Conservation (phyloP, 2,329 filamentous ascomycete species). For the Ambrosiella cleistominuta region DNA sequence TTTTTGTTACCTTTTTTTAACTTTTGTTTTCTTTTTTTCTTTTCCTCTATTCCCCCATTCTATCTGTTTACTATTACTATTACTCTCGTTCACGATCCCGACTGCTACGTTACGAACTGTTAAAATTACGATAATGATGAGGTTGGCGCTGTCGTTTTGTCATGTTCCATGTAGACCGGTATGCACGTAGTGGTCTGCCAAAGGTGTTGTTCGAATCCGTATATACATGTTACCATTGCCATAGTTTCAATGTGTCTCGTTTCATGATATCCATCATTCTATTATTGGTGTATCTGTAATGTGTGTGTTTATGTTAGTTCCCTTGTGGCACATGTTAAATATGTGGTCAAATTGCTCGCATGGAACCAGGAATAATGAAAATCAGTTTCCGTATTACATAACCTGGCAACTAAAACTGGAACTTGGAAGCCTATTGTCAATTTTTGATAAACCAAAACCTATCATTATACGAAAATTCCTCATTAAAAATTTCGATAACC, state of each 20-base stretch:
- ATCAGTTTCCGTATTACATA: too few relatives aligned
- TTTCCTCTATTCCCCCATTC: conserved; percentile 12
- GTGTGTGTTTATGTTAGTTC: neutral
- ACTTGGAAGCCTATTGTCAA: too few relatives aligned
- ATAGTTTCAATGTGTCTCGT: neutral
- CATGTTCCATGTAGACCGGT: neutral
- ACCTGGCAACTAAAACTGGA: too few relatives aligned
- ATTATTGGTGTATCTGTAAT: neutral
- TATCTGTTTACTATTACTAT: conserved; percentile 1
- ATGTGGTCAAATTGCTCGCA: too few relatives aligned
- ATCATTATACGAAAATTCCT: too few relatives aligned
- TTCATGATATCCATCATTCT: neutral
- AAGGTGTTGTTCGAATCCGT: neutral
- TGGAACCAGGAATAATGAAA: too few relatives aligned
- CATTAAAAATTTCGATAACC: too few relatives aligned
- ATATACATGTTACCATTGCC: neutral
- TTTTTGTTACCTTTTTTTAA: conserved; percentile 14
- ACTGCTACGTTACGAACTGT: neutral
- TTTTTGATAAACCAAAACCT: too few relatives aligned
- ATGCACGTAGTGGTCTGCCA: neutral
- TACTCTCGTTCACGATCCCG: neutral
- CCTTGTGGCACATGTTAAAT: too few relatives aligned
- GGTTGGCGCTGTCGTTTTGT: conserved; percentile 8
- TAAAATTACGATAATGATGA: conserved; percentile 14
- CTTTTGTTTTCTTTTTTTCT: conserved; percentile 13